Evolutionary conservation across 2,329 filamentous ascomycete genomes (phyloP).

Genomic region (Escovopsis sp.): DNA sequence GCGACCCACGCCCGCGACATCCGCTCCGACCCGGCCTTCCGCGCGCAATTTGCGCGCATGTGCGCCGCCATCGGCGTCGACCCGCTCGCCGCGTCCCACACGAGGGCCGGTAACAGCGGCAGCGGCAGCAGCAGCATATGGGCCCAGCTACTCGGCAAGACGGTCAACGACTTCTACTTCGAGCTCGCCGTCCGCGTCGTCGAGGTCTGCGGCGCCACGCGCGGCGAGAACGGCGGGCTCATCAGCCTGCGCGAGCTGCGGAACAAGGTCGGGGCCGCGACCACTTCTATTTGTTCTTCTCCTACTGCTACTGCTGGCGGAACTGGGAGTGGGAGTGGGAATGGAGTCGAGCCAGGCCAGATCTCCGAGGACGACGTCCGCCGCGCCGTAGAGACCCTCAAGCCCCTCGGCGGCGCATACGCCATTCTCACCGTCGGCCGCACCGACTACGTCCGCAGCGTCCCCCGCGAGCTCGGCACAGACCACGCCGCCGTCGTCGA

Average conservation of each 20-base stretch:
- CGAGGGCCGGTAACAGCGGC: conserved; percentile 20
- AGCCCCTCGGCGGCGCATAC: conserved; percentile 79
- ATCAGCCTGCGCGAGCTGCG: conserved; percentile 72
- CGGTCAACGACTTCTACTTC: conserved; percentile 97
- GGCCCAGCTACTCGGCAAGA: conserved; percentile 81
- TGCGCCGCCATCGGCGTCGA: conserved; percentile 94
- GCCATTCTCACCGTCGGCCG: conserved; percentile 70
- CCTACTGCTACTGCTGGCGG: no score
- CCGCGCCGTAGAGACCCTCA: conserved; percentile 72
- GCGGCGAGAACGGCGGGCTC: conserved; percentile 82
- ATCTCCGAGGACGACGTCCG: conserved; percentile 89
- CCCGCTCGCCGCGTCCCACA: conserved; percentile 50
- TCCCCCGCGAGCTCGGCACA: conserved; percentile 88
- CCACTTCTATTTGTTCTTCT: no score
- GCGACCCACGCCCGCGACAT: conserved; percentile 92
- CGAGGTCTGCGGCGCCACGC: conserved; percentile 74
- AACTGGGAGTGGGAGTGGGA: no score
- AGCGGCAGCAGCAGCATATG: conserved; percentile 52
- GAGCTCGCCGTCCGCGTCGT: conserved; percentile 92
- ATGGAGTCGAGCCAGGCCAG: no score
- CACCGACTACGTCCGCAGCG: conserved; percentile 75
- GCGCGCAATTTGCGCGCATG: conserved; percentile 96
- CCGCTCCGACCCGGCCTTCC: conserved; percentile 85
- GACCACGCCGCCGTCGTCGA: conserved; percentile 90
- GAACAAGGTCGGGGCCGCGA: conserved; percentile 55